phyloP scores from a whole-genome alignment of 2,329 filamentous ascomycete species.

The Trichoderma sp. region DNA sequence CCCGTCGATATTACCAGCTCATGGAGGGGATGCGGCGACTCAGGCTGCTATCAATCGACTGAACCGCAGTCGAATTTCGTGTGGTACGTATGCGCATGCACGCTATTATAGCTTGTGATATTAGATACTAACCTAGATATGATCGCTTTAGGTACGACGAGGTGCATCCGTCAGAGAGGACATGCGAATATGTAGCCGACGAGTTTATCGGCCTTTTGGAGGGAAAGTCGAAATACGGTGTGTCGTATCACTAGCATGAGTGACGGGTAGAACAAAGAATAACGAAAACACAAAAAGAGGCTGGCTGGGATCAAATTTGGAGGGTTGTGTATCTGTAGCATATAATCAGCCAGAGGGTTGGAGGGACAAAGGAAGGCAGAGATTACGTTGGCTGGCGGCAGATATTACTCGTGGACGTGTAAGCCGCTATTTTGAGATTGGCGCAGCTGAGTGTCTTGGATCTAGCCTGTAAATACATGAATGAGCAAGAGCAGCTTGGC shows the following conservation, averaged over 20 bases:
- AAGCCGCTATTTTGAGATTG: not conserved
- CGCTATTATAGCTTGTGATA: not conserved
- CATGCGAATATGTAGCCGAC: constrained; percentile 46
- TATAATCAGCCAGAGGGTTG: not conserved
- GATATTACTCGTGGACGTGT: constrained; percentile 7
- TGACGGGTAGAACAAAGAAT: not conserved
- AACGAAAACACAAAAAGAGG: not conserved
- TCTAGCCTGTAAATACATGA: not conserved
- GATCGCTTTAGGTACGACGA: constrained; percentile 56
- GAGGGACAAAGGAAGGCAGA: not conserved
- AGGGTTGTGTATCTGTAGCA: not conserved
- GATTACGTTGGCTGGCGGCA: constrained; percentile 1
- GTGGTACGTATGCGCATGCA: constrained; percentile 53
- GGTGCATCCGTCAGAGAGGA: constrained; percentile 69
- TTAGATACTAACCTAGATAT: not conserved
- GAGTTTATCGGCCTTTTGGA: constrained; percentile 46
- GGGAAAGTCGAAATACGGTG: constrained; percentile 46
- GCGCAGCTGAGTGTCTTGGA: not conserved
- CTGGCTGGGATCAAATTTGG: not conserved
- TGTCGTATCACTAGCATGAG: constrained; percentile 30
- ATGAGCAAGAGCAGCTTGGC: no score
- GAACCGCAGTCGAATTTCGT: constrained; percentile 57
- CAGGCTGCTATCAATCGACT: constrained; percentile 17
- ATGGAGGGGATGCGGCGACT: constrained; percentile 16
- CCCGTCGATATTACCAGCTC: constrained; percentile 52